A percentile compares a stretch with the other conserved stretches of the same genome.
These are phyloP conservation scores for Pythium utonaiense DNA, from an alignment of 352 stramenopile genomes.

Conservation along the genomic window DNA sequence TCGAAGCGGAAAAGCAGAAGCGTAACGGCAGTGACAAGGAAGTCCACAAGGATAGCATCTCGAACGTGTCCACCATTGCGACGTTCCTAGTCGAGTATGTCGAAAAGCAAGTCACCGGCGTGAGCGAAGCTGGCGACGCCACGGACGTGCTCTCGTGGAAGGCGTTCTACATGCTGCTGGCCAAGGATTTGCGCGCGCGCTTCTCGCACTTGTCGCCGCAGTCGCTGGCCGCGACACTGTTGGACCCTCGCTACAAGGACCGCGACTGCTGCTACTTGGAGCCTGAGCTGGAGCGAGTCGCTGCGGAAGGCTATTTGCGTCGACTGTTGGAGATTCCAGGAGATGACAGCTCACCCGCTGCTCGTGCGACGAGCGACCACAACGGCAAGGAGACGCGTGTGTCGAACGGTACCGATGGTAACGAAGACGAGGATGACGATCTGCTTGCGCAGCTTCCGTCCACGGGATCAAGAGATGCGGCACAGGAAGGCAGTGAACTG, in stretches of 20 bases:
- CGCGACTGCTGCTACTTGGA: slow-evolving; percentile 75
- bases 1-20: slow-evolving; percentile 72
- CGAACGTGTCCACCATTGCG: slow-evolving; percentile 72
- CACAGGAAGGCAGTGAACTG: slow-evolving; percentile 44
- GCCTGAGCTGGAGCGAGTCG: slow-evolving; percentile 44
- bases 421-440: slow-evolving; percentile 72
- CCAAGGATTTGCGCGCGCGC: slow-evolving; percentile 48
- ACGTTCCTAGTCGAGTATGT: slow-evolving; percentile 63
- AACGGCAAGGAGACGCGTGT: background rate
- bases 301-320: slow-evolving; percentile 54
- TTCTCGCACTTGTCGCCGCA: slow-evolving; percentile 50
- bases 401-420: slow-evolving; percentile 16
- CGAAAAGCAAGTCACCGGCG: slow-evolving; percentile 47
- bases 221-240: slow-evolving; percentile 66
- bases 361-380: background rate
- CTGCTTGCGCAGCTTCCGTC: slow-evolving; percentile 66
- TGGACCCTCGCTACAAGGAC: slow-evolving; percentile 81
- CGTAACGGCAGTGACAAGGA: slow-evolving; percentile 76
- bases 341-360: slow-evolving; percentile 18
- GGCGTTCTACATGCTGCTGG: slow-evolving; percentile 54
- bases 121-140: slow-evolving; percentile 23
- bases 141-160: slow-evolving; percentile 46
- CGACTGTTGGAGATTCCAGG: slow-evolving; percentile 45
- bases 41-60: slow-evolving; percentile 66
- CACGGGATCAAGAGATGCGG: slow-evolving; percentile 45